These are phyloP conservation scores for Volvariella surrecta DNA, from an alignment of 1,284 basidiomycete genomes.

Conservation along the genomic window DNA sequence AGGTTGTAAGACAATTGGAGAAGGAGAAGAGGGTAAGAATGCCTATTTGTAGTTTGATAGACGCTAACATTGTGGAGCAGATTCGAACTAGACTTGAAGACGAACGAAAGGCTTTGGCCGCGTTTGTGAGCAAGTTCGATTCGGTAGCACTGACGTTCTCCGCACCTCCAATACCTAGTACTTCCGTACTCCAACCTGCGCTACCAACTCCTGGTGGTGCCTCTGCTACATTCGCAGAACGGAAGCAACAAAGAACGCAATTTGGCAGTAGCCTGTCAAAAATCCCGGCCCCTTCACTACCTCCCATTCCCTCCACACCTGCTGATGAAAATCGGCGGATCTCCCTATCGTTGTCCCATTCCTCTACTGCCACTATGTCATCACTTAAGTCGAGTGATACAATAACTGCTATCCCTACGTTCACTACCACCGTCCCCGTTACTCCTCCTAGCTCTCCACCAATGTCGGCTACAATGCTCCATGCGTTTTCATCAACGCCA, in stretches of 20 bases:
- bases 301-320: constrained; percentile 10
- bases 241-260: constrained; percentile 24
- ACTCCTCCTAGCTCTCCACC: not conserved
- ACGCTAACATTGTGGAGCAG: constrained; percentile 12
- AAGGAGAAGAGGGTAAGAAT: constrained; percentile 57
- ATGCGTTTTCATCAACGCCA: not conserved
- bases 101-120: constrained; percentile 62
- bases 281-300: constrained; percentile 4
- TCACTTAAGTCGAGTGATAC: not conserved
- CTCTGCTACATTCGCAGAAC: constrained; percentile 36
- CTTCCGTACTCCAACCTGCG: constrained; percentile 29
- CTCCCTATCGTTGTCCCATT: not conserved
- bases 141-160: constrained; percentile 44
- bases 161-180: constrained; percentile 20
- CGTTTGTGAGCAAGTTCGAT: constrained; percentile 75
- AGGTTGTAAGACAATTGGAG: constrained; percentile 63
- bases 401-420: not conserved
- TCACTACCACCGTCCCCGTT: not conserved
- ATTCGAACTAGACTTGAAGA: constrained; percentile 55
- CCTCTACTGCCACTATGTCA: not conserved
- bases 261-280: constrained; percentile 4
- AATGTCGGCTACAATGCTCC: too few species aligned
- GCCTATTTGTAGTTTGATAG: not conserved
- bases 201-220: constrained; percentile 44
- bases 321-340: constrained; percentile 12